phyloP scores from a whole-genome alignment of 768 basidiomycete genomes.

The Phanerodontia chrysosporium region DNA sequence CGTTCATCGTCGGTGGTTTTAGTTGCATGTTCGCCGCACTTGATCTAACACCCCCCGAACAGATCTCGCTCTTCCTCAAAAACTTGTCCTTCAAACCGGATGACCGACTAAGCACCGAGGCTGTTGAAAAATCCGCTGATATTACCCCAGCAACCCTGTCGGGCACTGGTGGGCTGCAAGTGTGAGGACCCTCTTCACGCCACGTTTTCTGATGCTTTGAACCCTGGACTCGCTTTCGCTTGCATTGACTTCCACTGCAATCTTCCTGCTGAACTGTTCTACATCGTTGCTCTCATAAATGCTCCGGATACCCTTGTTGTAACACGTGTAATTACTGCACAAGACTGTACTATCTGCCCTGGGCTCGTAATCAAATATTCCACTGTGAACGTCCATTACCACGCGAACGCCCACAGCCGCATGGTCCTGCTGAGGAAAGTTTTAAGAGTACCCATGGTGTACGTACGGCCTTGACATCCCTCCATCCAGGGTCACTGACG shows the following conservation, averaged over 20 bases:
- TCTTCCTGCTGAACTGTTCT: background rate
- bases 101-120: slow-evolving; percentile 7
- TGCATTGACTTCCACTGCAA: background rate
- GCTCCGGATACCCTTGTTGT: background rate
- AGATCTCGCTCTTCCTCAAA: slow-evolving; percentile 27
- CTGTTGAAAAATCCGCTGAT: slow-evolving; percentile 9
- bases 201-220: background rate
- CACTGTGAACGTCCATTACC: background rate
- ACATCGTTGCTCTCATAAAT: background rate
- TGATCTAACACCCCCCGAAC: slow-evolving; percentile 7
- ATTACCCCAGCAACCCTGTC: background rate
- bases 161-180: slow-evolving; percentile 6
- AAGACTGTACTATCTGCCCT: background rate
- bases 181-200: background rate
- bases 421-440: background rate
- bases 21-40: background rate
- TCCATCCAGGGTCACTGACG: background rate
- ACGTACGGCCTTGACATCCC: background rate
- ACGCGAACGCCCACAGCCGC: background rate
- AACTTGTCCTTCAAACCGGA: slow-evolving; percentile 15
- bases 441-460: background rate
- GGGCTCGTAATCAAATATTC: background rate
- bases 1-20: slow-evolving; percentile 49
- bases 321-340: background rate
- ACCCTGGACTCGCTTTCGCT: background rate